Evolutionary conservation across 1,139 yeast species (phyloP), one percentile per base, ranked within the genome.

Genomic region (Scheffersomyces insectosa): DNA sequence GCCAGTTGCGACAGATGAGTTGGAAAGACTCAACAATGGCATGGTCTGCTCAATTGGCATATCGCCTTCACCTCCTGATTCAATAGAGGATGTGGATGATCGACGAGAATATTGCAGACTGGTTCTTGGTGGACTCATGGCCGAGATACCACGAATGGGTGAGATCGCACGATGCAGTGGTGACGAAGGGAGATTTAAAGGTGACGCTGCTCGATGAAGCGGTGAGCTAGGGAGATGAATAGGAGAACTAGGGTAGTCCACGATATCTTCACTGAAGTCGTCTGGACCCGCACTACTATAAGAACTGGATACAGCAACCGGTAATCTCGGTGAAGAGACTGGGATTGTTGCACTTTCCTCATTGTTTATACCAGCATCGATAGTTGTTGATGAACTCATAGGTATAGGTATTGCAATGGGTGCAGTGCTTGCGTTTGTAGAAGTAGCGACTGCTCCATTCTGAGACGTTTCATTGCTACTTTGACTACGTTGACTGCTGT

Each of bases 41-140:
- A 72, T 57, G 2, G 70, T 66, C 49, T 67, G 75, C 16, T 72
- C 77, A 15, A 66, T 47, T 1, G 69, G 69, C 3, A 56, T 28
- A 36, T 62, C 57, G 11, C 47, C 43, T 27, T 48, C 42, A 20
- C 25, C 25, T 4, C 51, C 48, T 2, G 68, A 59, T 3, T 46
- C 46, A 5, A 48, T 38, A 31, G 72, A 68, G 3, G 61, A 50
- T 3, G 56, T 33, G 0, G 75, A 68, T 1, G 70, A 62, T 14
- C 51, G 42, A 9, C 3, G 63, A 55, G 8, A 28, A 16, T 11
- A 41, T 28, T 20, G 25, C 33, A 30, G 15, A 11, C 15, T 30
- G 10, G 33, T 30, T 11, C 13, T 14, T 13, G 13, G 15, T 30
- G 33, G 13, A 8, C 15, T 14, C 15, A 30, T 30, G 9, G 15